Base-by-base conservation (phyloP, 2,329 filamentous ascomycete species). In the Colletotrichum shisoi region DNA sequence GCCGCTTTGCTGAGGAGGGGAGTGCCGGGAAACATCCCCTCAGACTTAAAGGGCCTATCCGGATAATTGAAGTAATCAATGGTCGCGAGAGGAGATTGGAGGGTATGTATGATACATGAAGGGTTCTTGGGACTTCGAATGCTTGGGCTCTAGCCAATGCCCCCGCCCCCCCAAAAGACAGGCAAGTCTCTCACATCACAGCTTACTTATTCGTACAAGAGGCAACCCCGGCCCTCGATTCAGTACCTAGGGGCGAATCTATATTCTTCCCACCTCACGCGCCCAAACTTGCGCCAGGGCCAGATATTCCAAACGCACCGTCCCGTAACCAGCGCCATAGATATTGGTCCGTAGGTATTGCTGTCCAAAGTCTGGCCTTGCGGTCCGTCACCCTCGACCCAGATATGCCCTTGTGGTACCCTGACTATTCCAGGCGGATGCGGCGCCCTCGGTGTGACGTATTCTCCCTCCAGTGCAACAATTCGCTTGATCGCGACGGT, bases 361-460 rank as follows among this genome's bases (percentile, higher is more conserved):
- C 93, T 97, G 79, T 99, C 95, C 67, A 89, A 77, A 62, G 87
- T 92, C 72, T 86, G 86, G 57, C 85, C 84, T 72, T 87, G 85
- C 73, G 86, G 85, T 13, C 91, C 93, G 75, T 99, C 95, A 1
- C 95, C 95, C 76, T 98, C 94, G 1, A 99, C 88, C 95, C 95
- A 99, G 34, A 98, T 84, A 80, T 98, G 94, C 19, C 93, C 93
- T 69, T 84, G 84, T 5, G 94, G 94, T 24, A 99, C 86, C 69
- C 85, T 84, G 52, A 91, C 81, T 9, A 78, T 82, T 1, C 80
- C 72, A 17, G 83, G 76, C 9, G 86, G 83, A 74, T 88, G 90
- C 19, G 88, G 88, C 60, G 81, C 77, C 64, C 86, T 83, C 46
- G 91, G 91, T 62, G 81, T 83, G 37, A 98, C 87, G 1, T 87